A percentile compares a stretch with the other conserved stretches of the same genome.
These are phyloP conservation scores for Abortiporus biennis DNA, from an alignment of 1,284 basidiomycete genomes.

Conservation along the genomic window DNA sequence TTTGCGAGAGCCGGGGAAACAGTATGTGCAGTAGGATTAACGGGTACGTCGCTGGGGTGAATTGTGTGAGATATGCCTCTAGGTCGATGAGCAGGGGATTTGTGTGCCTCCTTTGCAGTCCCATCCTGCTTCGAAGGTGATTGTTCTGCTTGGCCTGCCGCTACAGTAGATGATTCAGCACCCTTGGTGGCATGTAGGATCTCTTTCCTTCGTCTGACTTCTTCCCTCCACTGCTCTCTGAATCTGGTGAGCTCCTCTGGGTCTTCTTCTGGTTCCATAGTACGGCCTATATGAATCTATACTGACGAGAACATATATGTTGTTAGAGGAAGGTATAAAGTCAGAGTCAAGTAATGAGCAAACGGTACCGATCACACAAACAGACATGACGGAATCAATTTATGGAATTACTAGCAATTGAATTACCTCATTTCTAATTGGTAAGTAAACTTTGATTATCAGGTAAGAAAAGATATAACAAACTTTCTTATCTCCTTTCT, in stretches of 20 bases:
- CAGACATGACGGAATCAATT: no score
- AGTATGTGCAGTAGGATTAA: neutral
- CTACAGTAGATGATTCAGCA: constrained; percentile 9
- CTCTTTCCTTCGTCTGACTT: constrained; percentile 43
- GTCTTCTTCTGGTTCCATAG: no score
- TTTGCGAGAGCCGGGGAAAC: neutral
- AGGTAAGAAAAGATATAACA: no score
- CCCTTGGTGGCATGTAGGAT: constrained; percentile 17
- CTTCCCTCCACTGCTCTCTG: constrained; percentile 70
- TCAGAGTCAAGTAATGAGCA: no score
- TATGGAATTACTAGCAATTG: no score
- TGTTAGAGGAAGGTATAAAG: no score
- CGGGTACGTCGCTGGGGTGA: neutral
- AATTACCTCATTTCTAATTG: no score
- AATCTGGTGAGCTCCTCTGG: constrained; percentile 57
- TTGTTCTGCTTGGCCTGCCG: neutral
- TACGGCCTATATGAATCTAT: no score
- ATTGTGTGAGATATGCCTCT: neutral
- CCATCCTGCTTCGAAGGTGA: neutral
- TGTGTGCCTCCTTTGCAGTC: neutral
- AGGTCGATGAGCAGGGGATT: neutral
- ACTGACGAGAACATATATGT: no score
- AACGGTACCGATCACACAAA: no score
- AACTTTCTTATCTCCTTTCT: no score
- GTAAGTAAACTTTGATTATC: no score